Percentiles rank a stretch among this genome's conserved stretches.
Evolutionary conservation across 768 basidiomycete genomes (phyloP).

Genomic region (Tulasnella sp.): DNA sequence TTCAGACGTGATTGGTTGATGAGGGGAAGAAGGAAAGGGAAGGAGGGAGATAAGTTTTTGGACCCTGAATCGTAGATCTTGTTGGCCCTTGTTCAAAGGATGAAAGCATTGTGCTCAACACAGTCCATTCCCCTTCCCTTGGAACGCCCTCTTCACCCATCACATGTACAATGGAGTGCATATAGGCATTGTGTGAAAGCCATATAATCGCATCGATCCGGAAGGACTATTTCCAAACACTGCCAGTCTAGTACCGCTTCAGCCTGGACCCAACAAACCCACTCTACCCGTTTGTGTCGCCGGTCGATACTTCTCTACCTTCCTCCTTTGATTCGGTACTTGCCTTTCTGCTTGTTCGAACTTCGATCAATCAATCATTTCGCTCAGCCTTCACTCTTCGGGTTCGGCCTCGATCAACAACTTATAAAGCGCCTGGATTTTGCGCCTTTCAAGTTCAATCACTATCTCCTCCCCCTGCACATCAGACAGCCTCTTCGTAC

Average conservation of each 20-base stretch:
- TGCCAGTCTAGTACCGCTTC: neutral
- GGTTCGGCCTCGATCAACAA: too few species aligned
- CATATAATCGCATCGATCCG: neutral
- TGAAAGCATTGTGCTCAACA: too few species aligned
- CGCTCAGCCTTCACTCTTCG: too few species aligned
- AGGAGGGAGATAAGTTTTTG: neutral
- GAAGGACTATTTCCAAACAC: neutral
- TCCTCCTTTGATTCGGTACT: neutral
- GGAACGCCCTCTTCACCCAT: neutral
- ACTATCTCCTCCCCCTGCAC: neutral
- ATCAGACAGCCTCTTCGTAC: neutral
- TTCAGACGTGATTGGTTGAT: neutral
- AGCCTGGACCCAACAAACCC: neutral
- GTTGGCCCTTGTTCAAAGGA: too few species aligned
- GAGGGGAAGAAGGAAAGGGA: neutral
- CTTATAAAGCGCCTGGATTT: too few species aligned
- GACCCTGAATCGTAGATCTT: too few species aligned
- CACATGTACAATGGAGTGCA: neutral
- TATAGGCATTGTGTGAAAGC: neutral
- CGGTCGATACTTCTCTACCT: neutral
- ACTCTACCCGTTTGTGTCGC: neutral
- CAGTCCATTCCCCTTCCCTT: neutral
- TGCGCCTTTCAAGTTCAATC: too few species aligned
- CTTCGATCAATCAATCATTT: too few species aligned
- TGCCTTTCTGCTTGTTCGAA: neutral